Percentiles rank a stretch among this genome's conserved stretches.
These are phyloP conservation scores for Chrysanthemum seticuspe DNA, from an alignment of 129 eudicot genomes.

Conservation along the genomic window DNA sequence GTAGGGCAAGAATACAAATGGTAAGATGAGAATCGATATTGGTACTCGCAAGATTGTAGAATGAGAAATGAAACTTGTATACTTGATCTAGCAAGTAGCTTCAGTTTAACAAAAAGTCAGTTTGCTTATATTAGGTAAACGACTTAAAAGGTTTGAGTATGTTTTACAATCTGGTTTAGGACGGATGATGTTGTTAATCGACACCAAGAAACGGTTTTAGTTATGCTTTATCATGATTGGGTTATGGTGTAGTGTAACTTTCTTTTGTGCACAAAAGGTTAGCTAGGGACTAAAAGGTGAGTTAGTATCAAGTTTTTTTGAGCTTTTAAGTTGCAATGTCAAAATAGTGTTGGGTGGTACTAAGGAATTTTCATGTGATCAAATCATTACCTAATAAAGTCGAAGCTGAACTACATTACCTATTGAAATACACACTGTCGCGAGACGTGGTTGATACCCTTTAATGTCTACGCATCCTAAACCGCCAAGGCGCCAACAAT, in stretches of 20 bases:
- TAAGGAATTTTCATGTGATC: slow-evolving; percentile 20
- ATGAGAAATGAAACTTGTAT: too few species aligned
- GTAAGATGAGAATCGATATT: too few species aligned
- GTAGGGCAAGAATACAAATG: too few species aligned
- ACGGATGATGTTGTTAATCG: background rate
- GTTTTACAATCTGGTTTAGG: background rate
- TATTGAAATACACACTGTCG: too few species aligned
- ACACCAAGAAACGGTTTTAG: background rate
- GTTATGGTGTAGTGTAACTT: slow-evolving; percentile 2
- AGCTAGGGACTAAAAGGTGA: background rate
- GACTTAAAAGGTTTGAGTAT: background rate
- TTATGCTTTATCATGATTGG: background rate
- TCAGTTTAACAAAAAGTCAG: too few species aligned
- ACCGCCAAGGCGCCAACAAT: too few species aligned
- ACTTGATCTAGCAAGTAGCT: too few species aligned
- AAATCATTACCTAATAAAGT: slow-evolving; percentile 18
- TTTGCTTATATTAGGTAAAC: too few species aligned
- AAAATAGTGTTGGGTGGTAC: slow-evolving; percentile 13
- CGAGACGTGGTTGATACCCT: background rate
- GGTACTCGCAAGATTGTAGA: too few species aligned
- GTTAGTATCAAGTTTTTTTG: background rate
- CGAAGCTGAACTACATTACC: background rate
- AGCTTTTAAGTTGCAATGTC: slow-evolving; percentile 3
- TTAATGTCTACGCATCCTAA: too few species aligned
- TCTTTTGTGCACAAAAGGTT: background rate